Base-by-base conservation (phyloP, 2,329 filamentous ascomycete species). In the Lasiodiplodia sp. region DNA sequence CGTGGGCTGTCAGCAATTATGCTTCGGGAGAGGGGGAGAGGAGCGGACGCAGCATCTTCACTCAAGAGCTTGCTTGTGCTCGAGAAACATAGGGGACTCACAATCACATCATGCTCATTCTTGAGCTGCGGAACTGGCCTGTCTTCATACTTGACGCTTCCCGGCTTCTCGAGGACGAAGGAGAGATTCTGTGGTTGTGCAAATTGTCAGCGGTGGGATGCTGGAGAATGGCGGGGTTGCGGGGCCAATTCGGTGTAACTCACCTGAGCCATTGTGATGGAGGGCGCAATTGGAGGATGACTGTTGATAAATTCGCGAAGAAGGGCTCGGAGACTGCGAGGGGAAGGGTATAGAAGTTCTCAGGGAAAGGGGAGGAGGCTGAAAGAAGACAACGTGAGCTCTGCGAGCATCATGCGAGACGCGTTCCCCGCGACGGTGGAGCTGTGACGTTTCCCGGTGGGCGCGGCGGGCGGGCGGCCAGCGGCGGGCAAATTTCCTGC, bases 141-240 rank as follows among this genome's bases (percentile, higher is more conserved):
- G 77, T 95, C 90, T 81, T 91, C 89, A 82, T 90, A 96, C 71
- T 84, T 83, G 74, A 96, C 91, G 74, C 91, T 86, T 78, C 89
- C 86, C 70, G 89, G 86, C 74, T 91, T 91, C 81, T 94, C 89
- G 75, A 97, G 91, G 78, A 96, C 84, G 82, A 96, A 96, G 66
- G 92, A 96, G 73, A 91, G 88, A 81, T 96, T 96, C 91, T 80
- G 56, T 14, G 21, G 44, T 25, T n/a, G 25, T 31, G n/a, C 37
- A 21, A 25, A 1, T 11, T 18, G 18, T 66, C 6, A 52, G 67
- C 28, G 60, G 57, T 28, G 28, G 37, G 49, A 7, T 18, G 66
- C 16, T 68, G 25, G 57, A 52, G 52, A 14, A 57, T 49, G 55
- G 65, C 40, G 65, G 55, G 44, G 44, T 16, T 1, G 44, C 44